These are phyloP conservation scores for Lophiostoma macrostomum DNA, from an alignment of 495 filamentous ascomycete genomes.

Conservation along the genomic window DNA sequence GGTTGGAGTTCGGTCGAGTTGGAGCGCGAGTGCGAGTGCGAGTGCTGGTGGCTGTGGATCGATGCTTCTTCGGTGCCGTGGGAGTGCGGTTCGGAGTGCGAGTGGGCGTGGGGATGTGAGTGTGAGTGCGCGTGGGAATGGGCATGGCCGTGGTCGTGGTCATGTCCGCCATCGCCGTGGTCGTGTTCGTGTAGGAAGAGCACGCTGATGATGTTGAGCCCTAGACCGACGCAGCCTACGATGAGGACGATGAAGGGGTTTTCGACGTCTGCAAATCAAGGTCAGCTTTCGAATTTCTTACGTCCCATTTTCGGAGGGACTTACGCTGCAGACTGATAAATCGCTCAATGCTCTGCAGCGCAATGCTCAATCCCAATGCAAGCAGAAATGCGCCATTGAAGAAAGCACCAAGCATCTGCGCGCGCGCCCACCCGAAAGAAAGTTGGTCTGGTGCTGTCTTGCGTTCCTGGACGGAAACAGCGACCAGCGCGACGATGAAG, in stretches of 20 bases:
- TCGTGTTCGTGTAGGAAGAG: conserved; percentile 30
- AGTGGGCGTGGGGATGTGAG: conserved; percentile 4
- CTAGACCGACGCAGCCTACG: conserved; percentile 31
- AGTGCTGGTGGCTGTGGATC: conserved; percentile 8
- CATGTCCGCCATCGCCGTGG: conserved; percentile 26
- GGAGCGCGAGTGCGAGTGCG: conserved; percentile 8
- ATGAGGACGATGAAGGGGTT: conserved; percentile 36
- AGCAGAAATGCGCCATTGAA: conserved; percentile 37
- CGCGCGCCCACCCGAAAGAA: conserved; percentile 45
- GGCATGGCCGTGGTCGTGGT: conserved; percentile 22
- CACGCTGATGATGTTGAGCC: conserved; percentile 30
- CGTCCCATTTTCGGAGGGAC: neutral
- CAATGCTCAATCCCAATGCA: conserved; percentile 33
- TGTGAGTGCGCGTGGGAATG: conserved; percentile 17
- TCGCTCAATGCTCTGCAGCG: conserved; percentile 33
- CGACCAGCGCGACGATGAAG: conserved; percentile 32
- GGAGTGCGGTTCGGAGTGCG: conserved; percentile 4
- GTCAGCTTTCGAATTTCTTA: neutral
- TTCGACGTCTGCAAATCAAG: conserved; percentile 20
- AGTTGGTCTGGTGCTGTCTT: conserved; percentile 41
- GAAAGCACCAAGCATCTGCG: conserved; percentile 35
- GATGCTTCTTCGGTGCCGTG: neutral
- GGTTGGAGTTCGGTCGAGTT: neutral
- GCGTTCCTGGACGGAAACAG: conserved; percentile 27
- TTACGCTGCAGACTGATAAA: conserved; percentile 43